Base-by-base conservation (phyloP, 1,284 basidiomycete genomes). In the Dichomitus squalens region DNA sequence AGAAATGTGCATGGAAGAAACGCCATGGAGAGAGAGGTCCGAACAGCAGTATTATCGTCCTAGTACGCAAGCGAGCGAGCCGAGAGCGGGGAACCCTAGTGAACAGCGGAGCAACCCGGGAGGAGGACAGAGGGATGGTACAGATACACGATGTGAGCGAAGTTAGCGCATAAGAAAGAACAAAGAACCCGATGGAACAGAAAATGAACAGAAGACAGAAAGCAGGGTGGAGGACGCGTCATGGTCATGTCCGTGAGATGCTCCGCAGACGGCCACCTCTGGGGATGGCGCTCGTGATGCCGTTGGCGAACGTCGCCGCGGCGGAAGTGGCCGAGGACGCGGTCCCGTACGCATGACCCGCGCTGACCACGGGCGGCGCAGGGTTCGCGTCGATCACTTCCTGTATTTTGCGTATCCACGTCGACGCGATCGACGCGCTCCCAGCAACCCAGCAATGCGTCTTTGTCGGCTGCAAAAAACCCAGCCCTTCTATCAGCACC, bases 361-460 rank as follows among this genome's bases (percentile, higher is more conserved):
- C 12, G 7, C 27, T 23, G 35, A 36, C 9, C 33, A 43, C 39
- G 3, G 60, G 35, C 2, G 44, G 18, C 16, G 51, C 46, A 14
- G 55, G 57, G 8, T 61, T 57, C 27, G 60, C 57, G 31, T 68
- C 65, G 38, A 76, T 52, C 12, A 73, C 74, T 51, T 75, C 72
- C 41, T 76, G 73, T 53, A 87, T 81, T 66, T 82, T 82, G 31
- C 79, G 72, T 25, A 82, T 73, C 86, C 86, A 88, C 21, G 66
- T 72, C 20, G 74, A 64, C 39, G 80, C 73, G 54, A 74, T 56
- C 18, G 66, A 58, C 20, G 74, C 57, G 68, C 77, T 75, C 60
- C 76, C 62, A 9, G 81, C 76, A 35, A 79, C 75, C 66, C 81
- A 88, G 29, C 76, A 76, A 61, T 81, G 79, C 18, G 80, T 80